phyloP scores from a whole-genome alignment of 1,284 basidiomycete species.

The Sporisorium scitamineum region DNA sequence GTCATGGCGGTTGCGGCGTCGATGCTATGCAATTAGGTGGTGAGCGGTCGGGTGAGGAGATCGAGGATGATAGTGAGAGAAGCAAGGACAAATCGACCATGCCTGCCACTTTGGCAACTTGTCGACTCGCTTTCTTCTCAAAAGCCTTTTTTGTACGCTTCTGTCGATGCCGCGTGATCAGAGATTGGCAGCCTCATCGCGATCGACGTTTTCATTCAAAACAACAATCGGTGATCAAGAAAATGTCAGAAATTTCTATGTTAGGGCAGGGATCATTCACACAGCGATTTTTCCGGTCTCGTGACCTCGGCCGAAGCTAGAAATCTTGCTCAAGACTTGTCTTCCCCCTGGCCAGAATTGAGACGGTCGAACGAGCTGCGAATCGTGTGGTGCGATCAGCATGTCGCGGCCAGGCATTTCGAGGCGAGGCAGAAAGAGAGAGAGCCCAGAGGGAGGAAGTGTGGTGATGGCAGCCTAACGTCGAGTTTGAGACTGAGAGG shows the following conservation, averaged over 20 bases:
- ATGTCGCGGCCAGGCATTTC: not conserved
- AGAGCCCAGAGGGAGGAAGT: not conserved
- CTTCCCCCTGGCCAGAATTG: not conserved
- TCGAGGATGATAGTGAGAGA: not conserved
- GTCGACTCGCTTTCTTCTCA: slow-evolving; percentile 16
- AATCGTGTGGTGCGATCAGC: not conserved
- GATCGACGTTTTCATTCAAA: not conserved
- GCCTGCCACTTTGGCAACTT: not conserved
- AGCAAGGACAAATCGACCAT: not conserved
- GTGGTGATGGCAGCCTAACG: not conserved
- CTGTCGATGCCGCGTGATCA: not conserved
- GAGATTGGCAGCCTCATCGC: not conserved
- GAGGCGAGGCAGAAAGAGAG: not conserved
- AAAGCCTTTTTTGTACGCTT: not conserved
- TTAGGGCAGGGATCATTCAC: not conserved
- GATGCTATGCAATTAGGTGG: not conserved
- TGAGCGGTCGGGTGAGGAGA: not conserved
- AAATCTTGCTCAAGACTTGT: not conserved
- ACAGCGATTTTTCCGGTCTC: not conserved
- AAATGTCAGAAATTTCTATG: not conserved
- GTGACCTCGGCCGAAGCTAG: slow-evolving; percentile 34
- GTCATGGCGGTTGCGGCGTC: slow-evolving; percentile 15
- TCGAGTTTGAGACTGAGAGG: slow-evolving; percentile 6
- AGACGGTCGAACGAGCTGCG: not conserved
- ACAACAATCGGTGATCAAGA: slow-evolving; percentile 4